phyloP scores from a whole-genome alignment of 2,329 filamentous ascomycete species.

The Diaporthe nobilis region DNA sequence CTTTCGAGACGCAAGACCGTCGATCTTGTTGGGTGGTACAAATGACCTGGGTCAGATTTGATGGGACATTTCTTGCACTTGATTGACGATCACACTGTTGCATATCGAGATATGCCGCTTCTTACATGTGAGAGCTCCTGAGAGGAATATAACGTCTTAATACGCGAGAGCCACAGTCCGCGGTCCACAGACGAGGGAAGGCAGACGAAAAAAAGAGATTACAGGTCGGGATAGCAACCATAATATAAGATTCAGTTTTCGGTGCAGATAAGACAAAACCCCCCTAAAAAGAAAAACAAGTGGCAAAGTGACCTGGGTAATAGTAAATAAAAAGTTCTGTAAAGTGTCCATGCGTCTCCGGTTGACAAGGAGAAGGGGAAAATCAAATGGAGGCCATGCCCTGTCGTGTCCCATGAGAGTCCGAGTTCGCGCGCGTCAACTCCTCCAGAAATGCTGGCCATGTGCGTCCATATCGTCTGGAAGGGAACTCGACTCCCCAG shows the following conservation, averaged over 20 bases:
- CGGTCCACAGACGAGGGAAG: constrained; percentile 36
- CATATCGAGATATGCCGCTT: not conserved
- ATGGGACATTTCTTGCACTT: constrained; percentile 17
- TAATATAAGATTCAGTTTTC: constrained; percentile 45
- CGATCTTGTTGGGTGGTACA: not conserved
- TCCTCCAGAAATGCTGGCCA: constrained; percentile 43
- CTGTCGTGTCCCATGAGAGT: constrained; percentile 42
- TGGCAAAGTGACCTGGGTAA: constrained; percentile 43
- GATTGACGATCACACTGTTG: constrained; percentile 22
- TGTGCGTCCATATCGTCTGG: constrained; percentile 41
- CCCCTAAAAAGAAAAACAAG: constrained; percentile 45
- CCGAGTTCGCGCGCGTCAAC: constrained; percentile 39
- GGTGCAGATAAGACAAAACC: constrained; percentile 47
- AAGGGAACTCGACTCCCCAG: constrained; percentile 39
- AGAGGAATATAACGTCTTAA: constrained; percentile 34
- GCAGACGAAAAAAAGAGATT: constrained; percentile 45
- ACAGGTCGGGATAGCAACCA: constrained; percentile 46
- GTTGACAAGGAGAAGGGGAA: constrained; percentile 40
- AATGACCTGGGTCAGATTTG: constrained; percentile 1
- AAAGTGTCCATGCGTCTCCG: constrained; percentile 42
- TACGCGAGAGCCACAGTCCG: constrained; percentile 33
- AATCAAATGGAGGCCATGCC: constrained; percentile 41
- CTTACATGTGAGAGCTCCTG: constrained; percentile 5
- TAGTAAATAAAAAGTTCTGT: constrained; percentile 43
- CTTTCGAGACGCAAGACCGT: not conserved